Evolutionary conservation across 768 basidiomycete species (phyloP).

Genomic region (Rhodotorula sphaerocarpa): DNA sequence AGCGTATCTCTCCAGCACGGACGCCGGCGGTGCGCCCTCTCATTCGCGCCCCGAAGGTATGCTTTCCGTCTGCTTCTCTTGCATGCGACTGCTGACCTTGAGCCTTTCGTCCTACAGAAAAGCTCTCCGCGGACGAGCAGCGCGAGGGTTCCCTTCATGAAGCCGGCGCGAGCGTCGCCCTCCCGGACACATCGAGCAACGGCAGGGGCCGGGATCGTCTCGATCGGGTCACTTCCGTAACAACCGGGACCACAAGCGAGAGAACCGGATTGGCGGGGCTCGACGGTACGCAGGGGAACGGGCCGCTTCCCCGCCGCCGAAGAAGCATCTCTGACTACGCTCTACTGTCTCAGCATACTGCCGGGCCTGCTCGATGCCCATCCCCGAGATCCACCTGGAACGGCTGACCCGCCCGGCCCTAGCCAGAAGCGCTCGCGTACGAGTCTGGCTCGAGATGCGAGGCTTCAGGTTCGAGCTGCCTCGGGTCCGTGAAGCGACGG

Average conservation of each 20-base stretch:
- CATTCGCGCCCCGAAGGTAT: too few relatives aligned
- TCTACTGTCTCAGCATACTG: not conserved
- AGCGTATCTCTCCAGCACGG: too few relatives aligned
- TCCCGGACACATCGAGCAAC: not conserved
- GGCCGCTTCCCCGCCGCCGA: not conserved
- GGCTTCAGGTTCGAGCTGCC: slow-evolving; percentile 15
- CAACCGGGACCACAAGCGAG: not conserved
- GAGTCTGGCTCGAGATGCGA: slow-evolving; percentile 4
- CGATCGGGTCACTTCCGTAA: too few relatives aligned
- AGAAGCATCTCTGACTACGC: not conserved
- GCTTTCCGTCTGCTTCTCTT: too few relatives aligned
- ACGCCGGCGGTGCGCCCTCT: too few relatives aligned
- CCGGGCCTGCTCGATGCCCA: not conserved
- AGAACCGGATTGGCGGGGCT: not conserved
- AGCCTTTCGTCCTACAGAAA: too few relatives aligned
- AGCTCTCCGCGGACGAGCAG: too few relatives aligned
- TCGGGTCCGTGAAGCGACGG: not conserved
- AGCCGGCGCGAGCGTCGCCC: not conserved
- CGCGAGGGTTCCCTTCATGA: too few relatives aligned
- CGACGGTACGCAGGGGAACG: not conserved
- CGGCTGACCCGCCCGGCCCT: too few relatives aligned
- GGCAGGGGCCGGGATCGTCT: not conserved
- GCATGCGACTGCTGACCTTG: too few relatives aligned
- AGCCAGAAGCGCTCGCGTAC: not conserved
- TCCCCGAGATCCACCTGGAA: not conserved